Evolutionary conservation across 352 stramenopile genomes (phyloP), one percentile per base, ranked within the genome.

Genomic region (Pythium guiyangense): DNA sequence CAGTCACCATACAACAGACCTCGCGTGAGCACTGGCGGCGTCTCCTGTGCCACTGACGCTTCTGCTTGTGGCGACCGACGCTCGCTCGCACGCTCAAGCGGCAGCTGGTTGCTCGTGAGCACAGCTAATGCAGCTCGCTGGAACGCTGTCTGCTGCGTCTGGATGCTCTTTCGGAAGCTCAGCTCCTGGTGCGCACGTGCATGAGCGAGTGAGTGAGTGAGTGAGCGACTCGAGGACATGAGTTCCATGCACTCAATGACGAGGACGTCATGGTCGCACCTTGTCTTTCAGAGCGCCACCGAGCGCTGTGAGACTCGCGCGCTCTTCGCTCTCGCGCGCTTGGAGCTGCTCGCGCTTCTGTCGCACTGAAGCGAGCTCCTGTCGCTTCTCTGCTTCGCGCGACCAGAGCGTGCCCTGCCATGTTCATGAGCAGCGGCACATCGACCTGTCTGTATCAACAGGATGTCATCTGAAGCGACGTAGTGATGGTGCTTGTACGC

Each of bases 331-430:
- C 57, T 81, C 62, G 46, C 66, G 59, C 0, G n/a, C 22, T 34
- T 75, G 60, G 34, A 77, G 50, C 17, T 68, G 63, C 49, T 70
- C 68, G 14, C 67, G 66, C 18, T 59, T 57, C 15, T 63, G 48
- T 35, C 74, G 65, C 40, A 90, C 64, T 4, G 54, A 57, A 29
- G 66, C 45, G 9, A 90, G 63, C n/a, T 79, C 62, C 22, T 69
- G 69, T 43, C 73, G 74, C 25, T 70, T 75, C 52, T 78, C 66
- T 4, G 67, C 49, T 54, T 88, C 73, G 4, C 70, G 71, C 3
- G 60, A 60, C 74, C 73, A 90, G 26, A 88, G 67, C 20, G 61
- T 62, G 12, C 67, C 68, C 68, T 79, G 22, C 6, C 6, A 5
- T 10, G 31, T 35, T 35, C 22, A 49, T 14, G 4, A 43, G 37